Evolutionary conservation across 352 stramenopile genomes (phyloP), one percentile per base, ranked within the genome.

Genomic region (Phytophthora sp.): DNA sequence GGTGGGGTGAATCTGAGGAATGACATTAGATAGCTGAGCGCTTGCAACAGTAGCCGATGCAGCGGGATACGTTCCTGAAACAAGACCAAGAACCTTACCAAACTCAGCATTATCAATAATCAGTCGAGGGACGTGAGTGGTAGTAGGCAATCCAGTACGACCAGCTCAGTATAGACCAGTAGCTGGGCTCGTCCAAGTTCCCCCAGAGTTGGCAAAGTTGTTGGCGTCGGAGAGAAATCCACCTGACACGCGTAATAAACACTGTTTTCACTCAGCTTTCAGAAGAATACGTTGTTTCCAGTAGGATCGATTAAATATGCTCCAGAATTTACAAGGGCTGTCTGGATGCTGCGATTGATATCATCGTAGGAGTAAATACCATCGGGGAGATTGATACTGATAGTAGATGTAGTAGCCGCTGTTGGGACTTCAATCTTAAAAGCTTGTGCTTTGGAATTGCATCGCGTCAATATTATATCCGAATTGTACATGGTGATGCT

Each of bases 371-470:
- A n/a, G 12, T 64, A 64, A 31, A 45, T 37, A 0, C 45, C 55
- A 46, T 64, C 38, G 1, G 11, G 13, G 0, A 57, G 28, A 13
- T 0, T 48, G 0, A 57, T 42, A 17, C 6, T 39, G 3, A 64
- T 30, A 9, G 13, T 64, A 15, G 44, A 51, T 3, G 44, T 51
- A 2, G 55, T 64, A 18, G 37, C 44, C 4, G 45, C 55, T 3
- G 55, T 64, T 18, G 55, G 55, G 0, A 64, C 35, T 38, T 48
- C 50, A 8, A 57, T 13, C 18, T 57, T 46, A n/a, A 35, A 57
- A 57, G 0, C 8, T 38, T 12, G 32, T 56, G 17, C 46, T 56
- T 35, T 35, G 35, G 15, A 56, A 56, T 13, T 44, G 32, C 4
- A 56, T 34, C 4, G 32, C 0, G 9, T 46, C 24, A 18, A 56